A percentile compares a stretch with the other conserved stretches of the same genome.
phyloP scores from a whole-genome alignment of 139 green algal species.

The Closterium sp. region DNA sequence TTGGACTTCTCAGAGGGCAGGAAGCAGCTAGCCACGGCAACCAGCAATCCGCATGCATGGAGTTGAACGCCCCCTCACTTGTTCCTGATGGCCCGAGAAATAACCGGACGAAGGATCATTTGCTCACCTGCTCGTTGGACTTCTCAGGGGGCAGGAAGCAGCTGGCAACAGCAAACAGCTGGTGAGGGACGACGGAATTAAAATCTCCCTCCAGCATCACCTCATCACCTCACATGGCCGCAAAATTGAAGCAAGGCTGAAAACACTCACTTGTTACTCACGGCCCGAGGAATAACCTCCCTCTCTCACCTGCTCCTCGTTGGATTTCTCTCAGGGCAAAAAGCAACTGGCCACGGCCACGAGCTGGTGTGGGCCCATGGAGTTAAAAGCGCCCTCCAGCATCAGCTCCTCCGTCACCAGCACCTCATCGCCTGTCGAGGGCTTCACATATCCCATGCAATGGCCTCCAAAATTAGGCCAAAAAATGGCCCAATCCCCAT shows the following conservation, averaged over 20 bases:
- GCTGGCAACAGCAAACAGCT: too few relatives aligned
- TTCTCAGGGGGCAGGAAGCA: too few relatives aligned
- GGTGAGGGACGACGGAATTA: too few relatives aligned
- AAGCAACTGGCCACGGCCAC: conserved; percentile 72
- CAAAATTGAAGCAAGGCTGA: too few relatives aligned
- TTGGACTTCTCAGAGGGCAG: conserved; percentile 69
- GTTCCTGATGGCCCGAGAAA: conserved; percentile 51
- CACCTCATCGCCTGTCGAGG: conserved; percentile 70
- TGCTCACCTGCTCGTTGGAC: too few relatives aligned
- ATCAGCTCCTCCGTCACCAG: conserved; percentile 80
- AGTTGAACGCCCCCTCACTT: conserved; percentile 62
- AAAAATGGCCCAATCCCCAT: too few relatives aligned
- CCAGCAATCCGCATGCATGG: conserved; percentile 64
- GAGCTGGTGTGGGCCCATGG: conserved; percentile 63
- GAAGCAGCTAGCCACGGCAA: conserved; percentile 70
- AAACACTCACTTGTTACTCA: too few relatives aligned
- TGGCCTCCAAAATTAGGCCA: too few relatives aligned
- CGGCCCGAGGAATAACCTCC: too few relatives aligned
- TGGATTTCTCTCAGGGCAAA: conserved; percentile 70
- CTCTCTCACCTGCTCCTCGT: conserved; percentile 56
- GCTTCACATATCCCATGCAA: conserved; percentile 24
- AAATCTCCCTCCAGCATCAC: too few relatives aligned
- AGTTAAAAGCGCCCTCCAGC: conserved; percentile 67
- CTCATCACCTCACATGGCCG: too few relatives aligned
- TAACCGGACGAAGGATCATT: too few relatives aligned